phyloP scores from a whole-genome alignment of 83 land plant genomes.

The Diphasiastrum complanatum region DNA sequence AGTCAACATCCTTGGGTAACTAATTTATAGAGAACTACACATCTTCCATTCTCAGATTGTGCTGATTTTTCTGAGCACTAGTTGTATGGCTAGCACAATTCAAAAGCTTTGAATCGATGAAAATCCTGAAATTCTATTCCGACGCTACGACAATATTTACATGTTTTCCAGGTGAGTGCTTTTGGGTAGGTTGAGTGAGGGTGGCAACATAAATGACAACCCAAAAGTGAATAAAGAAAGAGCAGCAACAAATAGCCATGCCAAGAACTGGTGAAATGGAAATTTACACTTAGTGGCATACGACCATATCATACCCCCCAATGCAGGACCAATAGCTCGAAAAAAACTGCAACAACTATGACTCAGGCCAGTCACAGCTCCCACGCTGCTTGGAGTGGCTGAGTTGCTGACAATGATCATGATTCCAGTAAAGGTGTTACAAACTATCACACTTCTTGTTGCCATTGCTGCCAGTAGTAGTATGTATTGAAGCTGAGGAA shows the following conservation, averaged over 20 bases:
- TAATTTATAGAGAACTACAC: no score
- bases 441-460: slow-evolving; percentile 17
- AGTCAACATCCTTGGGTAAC: no score
- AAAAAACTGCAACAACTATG: slow-evolving; percentile 32
- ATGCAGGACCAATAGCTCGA: slow-evolving; percentile 28
- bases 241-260: slow-evolving; percentile 21
- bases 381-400: slow-evolving; percentile 23
- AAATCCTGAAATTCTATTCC: no score
- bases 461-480: slow-evolving; percentile 23
- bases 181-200: slow-evolving; percentile 17
- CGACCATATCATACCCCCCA: slow-evolving; percentile 27
- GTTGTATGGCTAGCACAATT: no score
- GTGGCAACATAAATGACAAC: slow-evolving; percentile 18
- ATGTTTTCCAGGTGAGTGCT: no score
- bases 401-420: slow-evolving; percentile 34
- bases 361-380: slow-evolving; percentile 30
- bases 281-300: slow-evolving; percentile 14
- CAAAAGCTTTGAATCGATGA: no score
- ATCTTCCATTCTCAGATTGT: no score
- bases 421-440: slow-evolving; percentile 31
- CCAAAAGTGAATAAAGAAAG: slow-evolving; percentile 22
- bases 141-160: no score
- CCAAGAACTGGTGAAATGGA: slow-evolving; percentile 27
- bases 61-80: no score
- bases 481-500: slow-evolving; percentile 16